phyloP scores from a whole-genome alignment of 1,284 basidiomycete genomes.

The Bondarzewia mesenterica region DNA sequence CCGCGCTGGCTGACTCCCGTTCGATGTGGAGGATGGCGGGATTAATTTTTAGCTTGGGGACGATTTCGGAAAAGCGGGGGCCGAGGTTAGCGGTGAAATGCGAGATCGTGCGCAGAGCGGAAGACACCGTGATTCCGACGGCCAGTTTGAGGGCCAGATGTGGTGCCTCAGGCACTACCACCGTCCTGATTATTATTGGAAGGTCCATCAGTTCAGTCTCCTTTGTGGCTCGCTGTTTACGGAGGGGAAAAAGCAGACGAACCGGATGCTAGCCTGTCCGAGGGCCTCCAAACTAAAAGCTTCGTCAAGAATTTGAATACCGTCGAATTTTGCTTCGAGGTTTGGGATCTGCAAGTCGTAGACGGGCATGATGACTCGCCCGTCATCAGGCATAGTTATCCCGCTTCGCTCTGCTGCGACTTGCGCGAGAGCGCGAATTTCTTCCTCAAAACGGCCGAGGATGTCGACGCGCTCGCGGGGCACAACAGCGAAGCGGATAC shows the following conservation, averaged over 20 bases:
- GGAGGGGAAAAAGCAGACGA: slow-evolving; percentile 6
- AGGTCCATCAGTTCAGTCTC: background rate
- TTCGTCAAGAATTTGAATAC: slow-evolving; percentile 29
- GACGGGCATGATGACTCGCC: slow-evolving; percentile 34
- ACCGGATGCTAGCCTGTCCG: slow-evolving; percentile 45
- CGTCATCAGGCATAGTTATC: slow-evolving; percentile 16
- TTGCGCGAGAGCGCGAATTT: slow-evolving; percentile 23
- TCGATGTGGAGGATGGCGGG: slow-evolving; percentile 31
- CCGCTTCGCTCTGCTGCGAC: slow-evolving; percentile 23
- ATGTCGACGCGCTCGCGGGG: slow-evolving; percentile 26
- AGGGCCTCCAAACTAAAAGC: slow-evolving; percentile 30
- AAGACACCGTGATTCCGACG: slow-evolving; percentile 45
- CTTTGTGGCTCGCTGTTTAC: background rate
- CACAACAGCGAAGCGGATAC: slow-evolving; percentile 35
- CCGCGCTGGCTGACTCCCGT: slow-evolving; percentile 36
- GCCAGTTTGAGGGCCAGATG: slow-evolving; percentile 37
- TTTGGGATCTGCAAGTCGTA: slow-evolving; percentile 41
- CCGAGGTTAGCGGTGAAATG: slow-evolving; percentile 47
- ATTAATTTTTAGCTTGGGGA: slow-evolving; percentile 36
- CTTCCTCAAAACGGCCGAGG: slow-evolving; percentile 32
- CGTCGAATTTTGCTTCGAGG: slow-evolving; percentile 30
- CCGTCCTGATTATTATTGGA: slow-evolving; percentile 30
- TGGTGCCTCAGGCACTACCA: slow-evolving; percentile 32
- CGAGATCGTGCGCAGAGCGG: slow-evolving; percentile 42
- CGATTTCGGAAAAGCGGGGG: slow-evolving; percentile 41